Evolutionary conservation across 2,329 filamentous ascomycete genomes (phyloP), one percentile per base, ranked within the genome.

Genomic region (Blastomyces parvus): DNA sequence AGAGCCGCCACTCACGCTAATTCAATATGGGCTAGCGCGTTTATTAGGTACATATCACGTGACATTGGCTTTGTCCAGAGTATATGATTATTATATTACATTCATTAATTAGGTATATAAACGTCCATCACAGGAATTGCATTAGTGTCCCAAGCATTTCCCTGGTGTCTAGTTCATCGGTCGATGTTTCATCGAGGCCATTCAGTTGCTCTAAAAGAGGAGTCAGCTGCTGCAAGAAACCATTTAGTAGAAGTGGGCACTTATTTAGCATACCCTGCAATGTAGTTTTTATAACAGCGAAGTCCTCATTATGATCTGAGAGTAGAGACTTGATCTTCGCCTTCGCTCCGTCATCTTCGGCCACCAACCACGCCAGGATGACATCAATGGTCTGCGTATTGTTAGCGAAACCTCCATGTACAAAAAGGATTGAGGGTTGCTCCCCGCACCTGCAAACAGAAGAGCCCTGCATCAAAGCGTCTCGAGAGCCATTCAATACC

Each of bases 311-410:
- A 25, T 83, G 81, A 65, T 90, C 87, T 0, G 82, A 84, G 50
- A 97, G 77, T 3, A 88, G 75, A 27, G 80, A 77, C 59, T 81
- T 75, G 40, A 96, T 85, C 69, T 82, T 88, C 63, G 77, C 80
- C 69, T 82, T 84, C 1, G 90, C 89, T 0, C 90, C 91, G 42
- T 81, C 81, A 70, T 99, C 94, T 76, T 99, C 94, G 0, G 92
- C 94, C 8, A 91, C 83, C 40, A 97, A 81, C 94, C 94, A 99
- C 14, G 92, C 90, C 38, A 99, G 76, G 38, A 94, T 85, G 0
- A 91, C 83, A 77, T 97, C 93, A 56, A 94, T 84, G 2, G 85
- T 88, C 78, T 76, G n/a, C 62, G 62, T 11, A 17, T 38, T 56
- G 55, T 61, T 59, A 65, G 46, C 22, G 27, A 19, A 38, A 40